Evolutionary conservation across 169 alveolate species (phyloP), one percentile per base, ranked within the genome.

Genomic region (Miamiensis avidus): DNA sequence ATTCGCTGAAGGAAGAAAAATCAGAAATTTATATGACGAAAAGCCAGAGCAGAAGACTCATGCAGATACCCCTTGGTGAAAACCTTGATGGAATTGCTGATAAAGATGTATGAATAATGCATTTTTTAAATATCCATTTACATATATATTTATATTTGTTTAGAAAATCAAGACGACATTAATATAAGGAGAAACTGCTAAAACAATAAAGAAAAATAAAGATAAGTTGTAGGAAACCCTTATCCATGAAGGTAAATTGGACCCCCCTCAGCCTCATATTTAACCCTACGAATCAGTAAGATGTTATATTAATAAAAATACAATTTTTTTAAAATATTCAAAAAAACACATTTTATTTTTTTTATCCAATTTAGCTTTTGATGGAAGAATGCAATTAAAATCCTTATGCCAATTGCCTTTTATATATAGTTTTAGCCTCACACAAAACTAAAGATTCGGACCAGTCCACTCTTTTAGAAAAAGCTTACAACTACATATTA

Each of bases 231-330:
- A 91, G 74, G 82, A 82, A 1, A 89, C 92, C 25, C 81, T 91
- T 4, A 65, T 88, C 78, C 86, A 91, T 31, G 95, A 90, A 73
- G 95, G 95, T 65, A 83, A 91, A 75, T 75, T 89, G 11, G 85
- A 91, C 16, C 91, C 93, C 16, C 89, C 93, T 1, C 86, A 89
- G 27, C 95, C 93, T 25, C 75, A 89, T 81, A 85, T 91, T 15
- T 65, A 90, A 31, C 29, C 82, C 32, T 89, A 82, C 81, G 95
- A 92, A 83, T 20, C 4, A 49, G 69, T 49, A 49, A 49, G 20
- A 11, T 49, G 26, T 11, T 49, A 49, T 49, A 49, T 49, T 49
- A 49, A 49, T 11, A 49, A 49, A 4, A 11, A 11, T 11, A 49
- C 4, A 49, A 49, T 20, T 20, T 11, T 11, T 49, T 49, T 49